Percentiles rank a stretch among this genome's conserved stretches.
These are phyloP conservation scores for Coccomyxa sp. DNA, from an alignment of 139 green algal species.

Conservation along the genomic window DNA sequence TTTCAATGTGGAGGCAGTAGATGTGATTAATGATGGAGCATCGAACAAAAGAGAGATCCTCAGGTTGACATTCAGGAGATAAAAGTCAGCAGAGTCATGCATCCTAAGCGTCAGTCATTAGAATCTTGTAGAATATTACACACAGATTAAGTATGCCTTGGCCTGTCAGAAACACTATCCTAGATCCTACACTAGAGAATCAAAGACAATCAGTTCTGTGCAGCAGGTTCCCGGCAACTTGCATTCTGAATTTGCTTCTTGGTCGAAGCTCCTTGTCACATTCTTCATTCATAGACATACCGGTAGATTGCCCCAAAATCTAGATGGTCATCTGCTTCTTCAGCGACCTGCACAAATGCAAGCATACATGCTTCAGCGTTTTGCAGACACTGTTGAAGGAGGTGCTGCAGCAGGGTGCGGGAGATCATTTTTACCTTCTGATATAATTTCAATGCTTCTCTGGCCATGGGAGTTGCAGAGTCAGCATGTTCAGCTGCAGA, in stretches of 20 bases:
- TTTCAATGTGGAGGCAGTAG: constrained; percentile 3
- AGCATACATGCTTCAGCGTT: background rate
- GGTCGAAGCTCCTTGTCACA: too few relatives aligned
- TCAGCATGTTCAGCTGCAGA: constrained; percentile 32
- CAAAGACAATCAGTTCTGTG: too few relatives aligned
- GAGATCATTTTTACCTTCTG: background rate
- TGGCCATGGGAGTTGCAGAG: constrained; percentile 28
- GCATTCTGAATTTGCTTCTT: too few relatives aligned
- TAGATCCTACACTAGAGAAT: too few relatives aligned
- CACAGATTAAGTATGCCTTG: too few relatives aligned
- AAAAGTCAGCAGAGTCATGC: too few relatives aligned
- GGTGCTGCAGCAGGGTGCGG: too few relatives aligned
- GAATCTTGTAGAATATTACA: too few relatives aligned
- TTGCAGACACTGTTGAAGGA: background rate
- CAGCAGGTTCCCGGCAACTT: too few relatives aligned
- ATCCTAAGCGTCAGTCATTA: too few relatives aligned
- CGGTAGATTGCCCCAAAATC: constrained; percentile 40
- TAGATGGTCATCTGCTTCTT: constrained; percentile 25
- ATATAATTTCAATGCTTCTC: constrained; percentile 21
- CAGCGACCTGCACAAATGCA: constrained; percentile 22
- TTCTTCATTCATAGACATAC: constrained; percentile 23
- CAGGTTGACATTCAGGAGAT: constrained; percentile 11
- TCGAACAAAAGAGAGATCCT: constrained; percentile 64
- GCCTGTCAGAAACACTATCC: too few relatives aligned
- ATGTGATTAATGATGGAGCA: constrained; percentile 23